These are phyloP conservation scores for Jacaranda mimosifolia DNA, from an alignment of 257 asterid genomes.

Conservation along the genomic window DNA sequence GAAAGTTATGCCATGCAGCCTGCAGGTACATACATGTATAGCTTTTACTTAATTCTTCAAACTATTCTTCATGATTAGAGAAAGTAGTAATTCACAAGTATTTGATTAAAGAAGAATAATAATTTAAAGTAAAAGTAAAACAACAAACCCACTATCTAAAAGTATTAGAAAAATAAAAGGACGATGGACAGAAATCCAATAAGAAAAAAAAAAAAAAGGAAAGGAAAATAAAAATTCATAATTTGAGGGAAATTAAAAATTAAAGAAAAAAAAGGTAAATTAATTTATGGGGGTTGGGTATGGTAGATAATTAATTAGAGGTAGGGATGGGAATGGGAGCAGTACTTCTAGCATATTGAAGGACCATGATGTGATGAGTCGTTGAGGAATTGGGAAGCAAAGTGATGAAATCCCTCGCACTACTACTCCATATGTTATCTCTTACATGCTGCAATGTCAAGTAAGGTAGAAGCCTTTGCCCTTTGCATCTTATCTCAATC, in stretches of 20 bases:
- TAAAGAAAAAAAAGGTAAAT: neutral
- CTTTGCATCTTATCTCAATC: slow-evolving; percentile 93
- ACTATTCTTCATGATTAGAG: slow-evolving; percentile 41
- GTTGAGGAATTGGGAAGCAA: slow-evolving; percentile 69
- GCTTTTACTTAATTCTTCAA: slow-evolving; percentile 37
- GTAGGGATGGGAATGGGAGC: neutral
- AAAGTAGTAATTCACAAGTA: slow-evolving; percentile 40
- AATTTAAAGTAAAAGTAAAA: slow-evolving; percentile 6
- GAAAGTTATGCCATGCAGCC: slow-evolving; percentile 32
- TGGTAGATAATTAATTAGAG: slow-evolving; percentile 40
- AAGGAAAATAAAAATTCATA: slow-evolving; percentile 19
- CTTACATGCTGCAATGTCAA: slow-evolving; percentile 90
- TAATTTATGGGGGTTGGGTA: slow-evolving; percentile 9
- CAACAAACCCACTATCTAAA: slow-evolving; percentile 39
- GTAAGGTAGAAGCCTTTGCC: slow-evolving; percentile 64
- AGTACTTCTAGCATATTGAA: slow-evolving; percentile 64
- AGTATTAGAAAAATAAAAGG: neutral
- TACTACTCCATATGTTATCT: slow-evolving; percentile 74
- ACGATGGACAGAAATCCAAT: neutral
- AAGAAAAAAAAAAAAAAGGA: neutral
- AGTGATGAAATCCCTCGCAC: slow-evolving; percentile 58
- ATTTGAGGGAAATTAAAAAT: slow-evolving; percentile 41
- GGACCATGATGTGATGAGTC: slow-evolving; percentile 71
- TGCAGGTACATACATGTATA: slow-evolving; percentile 40
- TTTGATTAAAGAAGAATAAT: slow-evolving; percentile 25